phyloP scores from a whole-genome alignment of 495 filamentous ascomycete species.

The Penicillium coffeae region DNA sequence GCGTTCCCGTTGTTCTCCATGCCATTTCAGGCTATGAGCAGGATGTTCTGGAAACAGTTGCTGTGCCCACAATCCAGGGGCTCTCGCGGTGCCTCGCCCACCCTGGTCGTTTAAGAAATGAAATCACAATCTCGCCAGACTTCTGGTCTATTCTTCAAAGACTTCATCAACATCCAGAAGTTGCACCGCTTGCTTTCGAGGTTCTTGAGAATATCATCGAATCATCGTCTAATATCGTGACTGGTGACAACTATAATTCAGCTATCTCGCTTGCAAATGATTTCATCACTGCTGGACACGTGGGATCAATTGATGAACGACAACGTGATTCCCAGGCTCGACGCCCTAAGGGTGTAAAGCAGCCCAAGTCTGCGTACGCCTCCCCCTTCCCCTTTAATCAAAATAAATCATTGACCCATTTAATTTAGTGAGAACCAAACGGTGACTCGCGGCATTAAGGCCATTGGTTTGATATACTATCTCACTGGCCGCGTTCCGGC shows the following conservation, averaged over 20 bases:
- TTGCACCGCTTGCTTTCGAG: slow-evolving; percentile 74
- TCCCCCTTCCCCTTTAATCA: neutral
- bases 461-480: slow-evolving; percentile 73
- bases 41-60: slow-evolving; percentile 69
- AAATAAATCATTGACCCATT: slow-evolving; percentile 7
- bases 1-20: slow-evolving; percentile 89
- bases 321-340: slow-evolving; percentile 59
- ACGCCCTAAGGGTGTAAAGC: slow-evolving; percentile 50
- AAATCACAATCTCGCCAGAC: slow-evolving; percentile 93
- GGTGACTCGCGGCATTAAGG: slow-evolving; percentile 73
- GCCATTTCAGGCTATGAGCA: slow-evolving; percentile 82
- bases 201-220: slow-evolving; percentile 71
- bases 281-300: slow-evolving; percentile 79
- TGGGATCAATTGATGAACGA: slow-evolving; percentile 77
- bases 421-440: slow-evolving; percentile 61
- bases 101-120: slow-evolving; percentile 72
- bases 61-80: slow-evolving; percentile 70
- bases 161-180: slow-evolving; percentile 62
- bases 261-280: slow-evolving; percentile 79
- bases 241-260: slow-evolving; percentile 92
- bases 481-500: slow-evolving; percentile 76
- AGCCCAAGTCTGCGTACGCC: slow-evolving; percentile 55
- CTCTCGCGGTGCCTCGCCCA: slow-evolving; percentile 74
- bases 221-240: slow-evolving; percentile 67
- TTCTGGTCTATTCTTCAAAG: slow-evolving; percentile 91